Conservation (phyloP, 1,284 basidiomycete genomes). For the Apiotrichum gamsii region DNA sequence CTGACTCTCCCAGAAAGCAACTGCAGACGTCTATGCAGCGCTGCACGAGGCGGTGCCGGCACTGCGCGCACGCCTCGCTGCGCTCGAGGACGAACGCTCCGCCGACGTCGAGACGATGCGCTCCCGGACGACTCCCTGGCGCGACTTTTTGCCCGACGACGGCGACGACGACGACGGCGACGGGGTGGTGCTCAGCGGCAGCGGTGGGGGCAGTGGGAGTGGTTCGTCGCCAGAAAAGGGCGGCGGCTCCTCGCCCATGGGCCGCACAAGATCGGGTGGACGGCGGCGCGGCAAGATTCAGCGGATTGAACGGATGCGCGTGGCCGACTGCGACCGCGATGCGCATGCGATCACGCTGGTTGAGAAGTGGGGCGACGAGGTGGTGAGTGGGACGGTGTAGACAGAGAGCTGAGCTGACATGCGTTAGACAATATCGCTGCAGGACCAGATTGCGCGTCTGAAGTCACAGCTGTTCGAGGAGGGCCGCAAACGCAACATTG, state of each 20-base stretch:
- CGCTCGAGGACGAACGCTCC: slow-evolving; percentile 13
- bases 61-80: slow-evolving; percentile 19
- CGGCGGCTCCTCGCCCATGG: background rate
- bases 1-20: slow-evolving; percentile 16
- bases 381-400: slow-evolving; percentile 21
- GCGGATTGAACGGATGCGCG: slow-evolving; percentile 14
- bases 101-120: slow-evolving; percentile 33
- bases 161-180: background rate
- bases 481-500: slow-evolving; percentile 6
- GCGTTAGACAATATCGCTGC: slow-evolving; percentile 22
- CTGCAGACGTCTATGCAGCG: slow-evolving; percentile 18
- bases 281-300: background rate
- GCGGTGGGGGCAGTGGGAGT: too few species aligned
- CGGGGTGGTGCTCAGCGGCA: too few species aligned
- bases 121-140: slow-evolving; percentile 36
- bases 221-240: background rate
- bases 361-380: slow-evolving; percentile 36
- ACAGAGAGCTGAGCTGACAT: background rate
- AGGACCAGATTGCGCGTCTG: slow-evolving; percentile 22
- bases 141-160: slow-evolving; percentile 13
- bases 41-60: slow-evolving; percentile 15
- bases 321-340: slow-evolving; percentile 1
- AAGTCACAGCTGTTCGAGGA: slow-evolving; percentile 11
- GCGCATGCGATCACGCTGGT: slow-evolving; percentile 25
- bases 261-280: background rate